These are phyloP conservation scores for Phytopythium vexans DNA, from an alignment of 352 stramenopile species.

Conservation along the genomic window DNA sequence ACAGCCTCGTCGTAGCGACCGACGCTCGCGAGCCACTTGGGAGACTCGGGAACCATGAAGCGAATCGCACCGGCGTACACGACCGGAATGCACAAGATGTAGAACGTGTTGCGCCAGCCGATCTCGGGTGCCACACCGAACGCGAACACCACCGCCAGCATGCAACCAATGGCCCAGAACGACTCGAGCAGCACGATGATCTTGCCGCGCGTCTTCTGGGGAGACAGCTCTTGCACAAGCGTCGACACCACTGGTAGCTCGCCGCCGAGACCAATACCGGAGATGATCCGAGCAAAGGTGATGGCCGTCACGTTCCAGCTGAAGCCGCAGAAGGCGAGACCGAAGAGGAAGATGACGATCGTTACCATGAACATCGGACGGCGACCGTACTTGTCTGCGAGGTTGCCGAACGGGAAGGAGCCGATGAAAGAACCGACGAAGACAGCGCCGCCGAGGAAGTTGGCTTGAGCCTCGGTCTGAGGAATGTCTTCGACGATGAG, in stretches of 20 bases:
- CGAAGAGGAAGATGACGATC: slow-evolving; percentile 56
- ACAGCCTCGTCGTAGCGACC: slow-evolving; percentile 58
- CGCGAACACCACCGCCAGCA: slow-evolving; percentile 52
- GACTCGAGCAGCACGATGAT: slow-evolving; percentile 70
- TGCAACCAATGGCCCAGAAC: slow-evolving; percentile 60
- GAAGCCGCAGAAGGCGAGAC: slow-evolving; percentile 38
- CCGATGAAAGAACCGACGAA: slow-evolving; percentile 69
- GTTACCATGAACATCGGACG: slow-evolving; percentile 69
- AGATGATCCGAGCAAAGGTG: slow-evolving; percentile 54
- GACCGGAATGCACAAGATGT: slow-evolving; percentile 45
- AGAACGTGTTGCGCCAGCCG: slow-evolving; percentile 61
- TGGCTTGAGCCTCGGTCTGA: slow-evolving; percentile 24
- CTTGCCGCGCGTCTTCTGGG: slow-evolving; percentile 46
- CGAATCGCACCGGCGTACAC: slow-evolving; percentile 51
- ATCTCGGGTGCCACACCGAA: slow-evolving; percentile 44
- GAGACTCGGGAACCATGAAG: slow-evolving; percentile 57
- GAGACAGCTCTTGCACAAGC: slow-evolving; percentile 61
- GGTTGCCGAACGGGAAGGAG: slow-evolving; percentile 48
- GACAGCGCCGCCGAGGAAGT: slow-evolving; percentile 44
- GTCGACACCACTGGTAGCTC: slow-evolving; percentile 57
- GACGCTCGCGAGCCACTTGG: slow-evolving; percentile 69
- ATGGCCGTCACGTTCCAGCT: slow-evolving; percentile 55
- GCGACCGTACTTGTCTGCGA: slow-evolving; percentile 65
- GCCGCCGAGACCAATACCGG: slow-evolving; percentile 58
- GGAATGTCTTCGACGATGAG: slow-evolving; percentile 49